These are phyloP conservation scores for Oryza longistaminata DNA, from an alignment of 176 grass and related monocot genomes.

Conservation along the genomic window DNA sequence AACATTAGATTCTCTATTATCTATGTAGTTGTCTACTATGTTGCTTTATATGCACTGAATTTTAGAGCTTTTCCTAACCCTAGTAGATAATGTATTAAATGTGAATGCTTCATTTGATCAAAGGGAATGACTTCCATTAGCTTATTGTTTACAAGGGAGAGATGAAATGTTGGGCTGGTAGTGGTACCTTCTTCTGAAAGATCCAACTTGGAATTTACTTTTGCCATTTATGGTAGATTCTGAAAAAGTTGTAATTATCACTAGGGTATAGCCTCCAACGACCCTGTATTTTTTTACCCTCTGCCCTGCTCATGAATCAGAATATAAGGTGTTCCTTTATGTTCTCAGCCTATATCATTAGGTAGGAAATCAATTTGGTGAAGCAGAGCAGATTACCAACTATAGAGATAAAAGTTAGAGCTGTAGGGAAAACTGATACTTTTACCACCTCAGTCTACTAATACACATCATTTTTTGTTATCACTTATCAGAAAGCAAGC, in stretches of 20 bases:
- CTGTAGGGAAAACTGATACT: neutral
- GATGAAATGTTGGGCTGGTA: constrained; percentile 7
- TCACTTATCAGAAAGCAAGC: neutral
- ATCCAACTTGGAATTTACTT: constrained; percentile 14
- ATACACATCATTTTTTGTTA: neutral
- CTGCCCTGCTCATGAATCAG: constrained; percentile 4
- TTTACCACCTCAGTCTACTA: neutral
- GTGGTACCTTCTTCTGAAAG: constrained; percentile 1
- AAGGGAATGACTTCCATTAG: constrained; percentile 28
- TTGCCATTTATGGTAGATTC: constrained; percentile 26
- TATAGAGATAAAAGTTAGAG: neutral
- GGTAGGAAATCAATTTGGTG: constrained; percentile 28
- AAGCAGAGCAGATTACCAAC: constrained; percentile 17
- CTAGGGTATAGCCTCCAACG: constrained; percentile 3
- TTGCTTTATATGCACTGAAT: constrained; percentile 1
- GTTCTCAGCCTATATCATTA: constrained; percentile 5
- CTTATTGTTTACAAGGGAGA: constrained; percentile 18
- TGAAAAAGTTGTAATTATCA: constrained; percentile 9
- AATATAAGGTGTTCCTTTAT: constrained; percentile 33
- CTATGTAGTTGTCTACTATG: neutral
- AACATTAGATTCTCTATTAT: neutral
- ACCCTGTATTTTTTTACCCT: neutral
- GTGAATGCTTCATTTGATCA: constrained; percentile 2
- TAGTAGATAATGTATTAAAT: constrained; percentile 8
- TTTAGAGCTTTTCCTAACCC: neutral